phyloP scores from a whole-genome alignment of 352 stramenopile species.

The Blastocystis hominis region DNA sequence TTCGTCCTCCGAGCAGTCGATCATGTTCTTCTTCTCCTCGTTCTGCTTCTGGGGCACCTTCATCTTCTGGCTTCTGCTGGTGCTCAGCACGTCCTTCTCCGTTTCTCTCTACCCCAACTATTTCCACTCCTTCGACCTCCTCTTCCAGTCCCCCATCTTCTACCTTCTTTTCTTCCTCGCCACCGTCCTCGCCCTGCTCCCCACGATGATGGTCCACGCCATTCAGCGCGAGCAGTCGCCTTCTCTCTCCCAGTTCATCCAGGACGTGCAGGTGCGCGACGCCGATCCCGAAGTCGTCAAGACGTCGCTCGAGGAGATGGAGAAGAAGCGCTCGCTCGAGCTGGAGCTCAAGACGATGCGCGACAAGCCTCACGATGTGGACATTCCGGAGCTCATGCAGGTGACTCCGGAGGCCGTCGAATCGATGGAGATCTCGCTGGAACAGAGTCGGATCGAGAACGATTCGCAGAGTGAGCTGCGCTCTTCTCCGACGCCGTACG shows the following conservation, averaged over 20 bases:
- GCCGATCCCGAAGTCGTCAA: background rate
- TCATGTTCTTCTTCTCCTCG: background rate
- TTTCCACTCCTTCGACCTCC: background rate
- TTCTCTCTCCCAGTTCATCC: background rate
- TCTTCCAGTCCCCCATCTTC: background rate
- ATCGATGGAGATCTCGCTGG: background rate
- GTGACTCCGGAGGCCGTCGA: background rate
- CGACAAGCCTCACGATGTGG: background rate
- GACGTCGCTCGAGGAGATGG: background rate
- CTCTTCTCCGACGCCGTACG: background rate
- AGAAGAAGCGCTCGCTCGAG: constrained; percentile 35
- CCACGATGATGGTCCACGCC: constrained; percentile 25
- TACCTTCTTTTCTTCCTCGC: background rate
- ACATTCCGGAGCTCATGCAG: background rate
- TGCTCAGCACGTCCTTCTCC: background rate
- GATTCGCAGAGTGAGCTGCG: too few species aligned
- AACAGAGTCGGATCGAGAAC: too few species aligned
- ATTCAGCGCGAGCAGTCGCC: background rate
- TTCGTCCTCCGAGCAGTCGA: background rate
- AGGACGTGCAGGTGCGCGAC: background rate
- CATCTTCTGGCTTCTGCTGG: constrained; percentile 17
- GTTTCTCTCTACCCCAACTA: background rate
- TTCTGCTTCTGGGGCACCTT: constrained; percentile 18
- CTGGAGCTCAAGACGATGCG: constrained; percentile 19
- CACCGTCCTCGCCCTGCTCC: background rate